Base-by-base conservation (phyloP, 2,329 filamentous ascomycete genomes). In the Fusarium buxicola region DNA sequence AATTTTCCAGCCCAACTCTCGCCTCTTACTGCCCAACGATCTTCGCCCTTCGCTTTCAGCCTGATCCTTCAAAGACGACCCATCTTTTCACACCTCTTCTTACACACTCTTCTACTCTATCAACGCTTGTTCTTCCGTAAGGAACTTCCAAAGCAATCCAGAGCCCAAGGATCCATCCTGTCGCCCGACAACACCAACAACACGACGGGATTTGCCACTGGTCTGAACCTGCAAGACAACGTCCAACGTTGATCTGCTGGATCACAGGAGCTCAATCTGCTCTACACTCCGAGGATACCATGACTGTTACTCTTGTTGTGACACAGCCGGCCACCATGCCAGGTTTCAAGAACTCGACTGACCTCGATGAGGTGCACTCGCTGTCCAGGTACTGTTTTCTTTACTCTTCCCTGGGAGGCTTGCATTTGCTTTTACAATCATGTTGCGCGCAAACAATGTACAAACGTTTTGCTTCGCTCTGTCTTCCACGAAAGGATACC, bases 321-420 rank as follows among this genome's bases (percentile, higher is more conserved):
- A 72, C 80, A 69, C 80, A 77, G 73, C 76, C 75, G 78, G 79
- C 73, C 69, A 73, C 78, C 71, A 85, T 86, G 83, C 78, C 83
- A 74, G 79, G 80, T 76, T 85, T 79, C 79, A 84, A 78, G 71
- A 78, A 70, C 58, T 69, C 80, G 71, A 73, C 81, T 76, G 83
- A 86, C 73, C 81, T 85, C 77, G 83, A 85, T 75, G 83, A 86
- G 77, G 82, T 84, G 77, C 81, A 84, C 74, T 84, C 82, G 72
- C 81, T 85, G 74, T 80, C 83, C 80, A 87, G 85, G 85, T 87
- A 87, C 79, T 85, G 82, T 81, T 81, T 79, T 75, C 75, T 80
- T 79, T 75, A 68, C 71, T 75, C 74, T 75, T 75, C 73, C 78
- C 76, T 76, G 80, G 78, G 76, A 76, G 70, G 64, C 72, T 72